These are phyloP conservation scores for Hygrophoropsis aurantiaca DNA, from an alignment of 768 basidiomycete genomes.

Conservation along the genomic window DNA sequence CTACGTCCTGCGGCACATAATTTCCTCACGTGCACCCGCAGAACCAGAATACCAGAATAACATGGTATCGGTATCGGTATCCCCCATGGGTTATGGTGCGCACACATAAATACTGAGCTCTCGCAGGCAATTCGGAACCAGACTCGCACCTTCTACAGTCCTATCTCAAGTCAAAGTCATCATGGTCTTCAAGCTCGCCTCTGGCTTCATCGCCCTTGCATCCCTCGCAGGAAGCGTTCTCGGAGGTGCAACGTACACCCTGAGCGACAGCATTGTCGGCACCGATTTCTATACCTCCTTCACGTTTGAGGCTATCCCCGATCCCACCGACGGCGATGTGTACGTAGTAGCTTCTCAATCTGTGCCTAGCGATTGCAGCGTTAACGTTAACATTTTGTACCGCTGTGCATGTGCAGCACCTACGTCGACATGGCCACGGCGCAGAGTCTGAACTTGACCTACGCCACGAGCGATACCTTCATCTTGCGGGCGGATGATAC, in stretches of 20 bases:
- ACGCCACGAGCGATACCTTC: constrained; percentile 24
- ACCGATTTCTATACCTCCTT: constrained; percentile 30
- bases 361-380: not conserved
- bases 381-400: not conserved
- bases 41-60: too few relatives aligned
- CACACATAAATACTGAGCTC: constrained; percentile 15
- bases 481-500: constrained; percentile 39
- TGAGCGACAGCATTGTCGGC: constrained; percentile 28
- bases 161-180: not conserved
- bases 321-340: constrained; percentile 40
- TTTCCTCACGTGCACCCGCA: too few relatives aligned
- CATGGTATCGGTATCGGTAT: too few relatives aligned
- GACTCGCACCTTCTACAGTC: not conserved
- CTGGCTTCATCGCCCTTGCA: constrained; percentile 8
- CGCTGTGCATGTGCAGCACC: constrained; percentile 31
- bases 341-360: constrained; percentile 12
- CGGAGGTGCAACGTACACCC: constrained; percentile 23
- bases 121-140: not conserved
- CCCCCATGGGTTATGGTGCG: not conserved
- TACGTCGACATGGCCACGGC: constrained; percentile 32
- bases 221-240: constrained; percentile 12
- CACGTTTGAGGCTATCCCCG: constrained; percentile 31
- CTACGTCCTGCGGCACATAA: too few relatives aligned
- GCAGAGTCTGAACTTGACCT: constrained; percentile 25
- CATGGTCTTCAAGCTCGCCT: constrained; percentile 15